Percentiles rank a stretch among this genome's conserved stretches.
Evolutionary conservation across 352 stramenopile genomes (phyloP).

Genomic region (Thraustotheca clavata): DNA sequence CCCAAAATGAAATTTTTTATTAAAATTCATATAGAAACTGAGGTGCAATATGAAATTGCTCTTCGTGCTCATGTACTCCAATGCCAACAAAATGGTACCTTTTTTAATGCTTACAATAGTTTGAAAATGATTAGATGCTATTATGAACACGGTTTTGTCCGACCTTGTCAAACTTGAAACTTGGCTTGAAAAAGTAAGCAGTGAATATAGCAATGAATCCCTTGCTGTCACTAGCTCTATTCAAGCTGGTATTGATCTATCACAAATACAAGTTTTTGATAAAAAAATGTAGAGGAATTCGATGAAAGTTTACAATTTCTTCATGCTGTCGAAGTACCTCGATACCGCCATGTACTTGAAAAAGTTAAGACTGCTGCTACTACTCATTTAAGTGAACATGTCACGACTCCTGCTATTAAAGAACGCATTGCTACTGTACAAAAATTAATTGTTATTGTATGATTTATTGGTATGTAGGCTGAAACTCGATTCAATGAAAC

Average conservation of each 20-base stretch:
- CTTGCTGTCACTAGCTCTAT: background rate
- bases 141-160: slow-evolving; percentile 77
- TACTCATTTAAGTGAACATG: slow-evolving; percentile 56
- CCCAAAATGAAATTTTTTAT: slow-evolving; percentile 56
- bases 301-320: slow-evolving; percentile 78
- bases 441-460: no score
- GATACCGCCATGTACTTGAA: slow-evolving; percentile 69
- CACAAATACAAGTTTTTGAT: slow-evolving; percentile 39
- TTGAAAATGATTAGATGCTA: slow-evolving; percentile 7
- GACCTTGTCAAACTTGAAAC: slow-evolving; percentile 75
- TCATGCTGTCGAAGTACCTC: slow-evolving; percentile 69
- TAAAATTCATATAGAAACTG: slow-evolving; percentile 58
- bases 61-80: slow-evolving; percentile 63
- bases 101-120: slow-evolving; percentile 13
- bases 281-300: slow-evolving; percentile 53
- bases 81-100: slow-evolving; percentile 73
- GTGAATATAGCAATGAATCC: slow-evolving; percentile 26
- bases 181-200: slow-evolving; percentile 70
- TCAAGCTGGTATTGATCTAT: background rate
- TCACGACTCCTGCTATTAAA: slow-evolving; percentile 54
- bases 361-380: slow-evolving; percentile 58
- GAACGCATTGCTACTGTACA: slow-evolving; percentile 67
- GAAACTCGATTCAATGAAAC: slow-evolving; percentile 60
- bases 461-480: no score
- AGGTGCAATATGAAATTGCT: slow-evolving; percentile 50